These are phyloP conservation scores for Clavispora phyllophila DNA, from an alignment of 805 yeast species.

Conservation along the genomic window DNA sequence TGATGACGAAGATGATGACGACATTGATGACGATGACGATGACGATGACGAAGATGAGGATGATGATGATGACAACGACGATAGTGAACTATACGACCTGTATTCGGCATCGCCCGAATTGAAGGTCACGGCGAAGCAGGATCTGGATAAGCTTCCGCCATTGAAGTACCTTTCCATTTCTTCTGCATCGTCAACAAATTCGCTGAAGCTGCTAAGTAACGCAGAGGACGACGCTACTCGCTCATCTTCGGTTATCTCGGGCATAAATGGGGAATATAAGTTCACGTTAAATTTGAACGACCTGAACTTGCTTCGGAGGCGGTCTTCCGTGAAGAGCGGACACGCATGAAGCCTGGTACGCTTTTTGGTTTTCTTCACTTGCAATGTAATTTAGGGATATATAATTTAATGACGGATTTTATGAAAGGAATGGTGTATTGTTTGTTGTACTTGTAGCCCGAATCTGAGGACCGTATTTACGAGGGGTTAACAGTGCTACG, in stretches of 20 bases:
- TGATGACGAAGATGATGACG: constrained; percentile 1
- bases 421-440: no score
- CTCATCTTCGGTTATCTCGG: constrained; percentile 36
- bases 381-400: no score
- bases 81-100: constrained; percentile 6
- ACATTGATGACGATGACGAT: constrained; percentile 11
- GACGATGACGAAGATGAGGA: constrained; percentile 12
- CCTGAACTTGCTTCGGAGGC: constrained; percentile 56
- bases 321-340: constrained; percentile 23
- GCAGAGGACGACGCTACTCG: constrained; percentile 30
- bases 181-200: constrained; percentile 16
- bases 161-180: constrained; percentile 18
- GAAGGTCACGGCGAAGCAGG: constrained; percentile 15
- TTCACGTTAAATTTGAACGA: constrained; percentile 62
- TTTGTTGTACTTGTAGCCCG: no score
- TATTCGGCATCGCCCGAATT: constrained; percentile 6
- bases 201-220: constrained; percentile 13
- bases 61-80: constrained; percentile 18
- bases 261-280: constrained; percentile 36
- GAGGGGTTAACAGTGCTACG: no score
- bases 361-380: no score
- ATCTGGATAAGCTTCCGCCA: constrained; percentile 20
- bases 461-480: no score
- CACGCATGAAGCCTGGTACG: neutral
- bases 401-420: neutral